Percentiles rank a stretch among this genome's conserved stretches.
These are phyloP conservation scores for Chytriomyces sp. DNA, from an alignment of 192 early-diverging fungal species.

Conservation along the genomic window DNA sequence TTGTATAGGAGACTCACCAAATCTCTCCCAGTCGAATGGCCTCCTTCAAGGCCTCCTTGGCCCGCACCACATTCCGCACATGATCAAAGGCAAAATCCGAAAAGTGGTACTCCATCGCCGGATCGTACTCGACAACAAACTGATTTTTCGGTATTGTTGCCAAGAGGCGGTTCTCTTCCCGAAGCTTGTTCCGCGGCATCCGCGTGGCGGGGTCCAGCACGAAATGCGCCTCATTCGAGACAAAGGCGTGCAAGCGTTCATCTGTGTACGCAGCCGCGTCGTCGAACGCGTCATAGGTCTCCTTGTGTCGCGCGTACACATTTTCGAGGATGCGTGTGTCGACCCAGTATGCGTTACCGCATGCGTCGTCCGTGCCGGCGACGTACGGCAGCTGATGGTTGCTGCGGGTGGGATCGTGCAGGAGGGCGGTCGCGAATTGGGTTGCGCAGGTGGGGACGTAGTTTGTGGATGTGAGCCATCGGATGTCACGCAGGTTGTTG, in stretches of 20 bases:
- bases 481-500: conserved; percentile 24
- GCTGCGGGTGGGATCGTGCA: background rate
- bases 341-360: conserved; percentile 29
- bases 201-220: background rate
- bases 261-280: background rate
- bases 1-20: conserved; percentile 75
- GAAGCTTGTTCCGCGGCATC: conserved; percentile 16
- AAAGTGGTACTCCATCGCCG: conserved; percentile 1
- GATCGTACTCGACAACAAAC: conserved; percentile 11
- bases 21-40: background rate
- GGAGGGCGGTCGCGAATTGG: conserved; percentile 5
- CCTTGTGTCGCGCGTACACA: background rate
- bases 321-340: conserved; percentile 8
- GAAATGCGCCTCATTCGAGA: conserved; percentile 3
- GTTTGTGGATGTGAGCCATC: conserved; percentile 11
- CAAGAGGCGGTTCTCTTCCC: conserved; percentile 5
- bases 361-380: conserved; percentile 14
- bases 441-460: conserved; percentile 21
- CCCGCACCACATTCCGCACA: conserved; percentile 16
- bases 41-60: too few relatives aligned
- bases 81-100: conserved; percentile 25
- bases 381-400: background rate
- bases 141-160: background rate
- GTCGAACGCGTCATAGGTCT: conserved; percentile 6
- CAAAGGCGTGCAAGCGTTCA: background rate